Conservation (phyloP, 176 grass and related monocot species). For the Microstegium vimineum region DNA sequence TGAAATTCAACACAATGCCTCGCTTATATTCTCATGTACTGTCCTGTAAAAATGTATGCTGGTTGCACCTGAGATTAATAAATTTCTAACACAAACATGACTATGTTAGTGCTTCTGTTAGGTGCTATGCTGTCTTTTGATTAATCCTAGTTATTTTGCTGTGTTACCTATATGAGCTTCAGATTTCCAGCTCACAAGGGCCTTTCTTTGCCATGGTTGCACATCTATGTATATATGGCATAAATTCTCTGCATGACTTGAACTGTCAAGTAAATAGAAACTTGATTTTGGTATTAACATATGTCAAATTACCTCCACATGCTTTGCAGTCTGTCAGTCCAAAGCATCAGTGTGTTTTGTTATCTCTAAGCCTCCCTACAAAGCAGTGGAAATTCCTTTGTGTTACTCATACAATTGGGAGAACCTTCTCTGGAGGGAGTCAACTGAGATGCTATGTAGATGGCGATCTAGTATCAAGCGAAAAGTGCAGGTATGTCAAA, state of each 20-base stretch:
- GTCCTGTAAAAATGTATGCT: conserved; percentile 11
- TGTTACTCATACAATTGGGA: conserved; percentile 90
- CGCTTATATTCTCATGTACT: not conserved
- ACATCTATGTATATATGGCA: conserved; percentile 7
- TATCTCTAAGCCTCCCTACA: conserved; percentile 62
- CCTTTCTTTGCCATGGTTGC: conserved; percentile 10
- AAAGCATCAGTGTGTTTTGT: conserved; percentile 82
- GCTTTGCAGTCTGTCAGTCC: conserved; percentile 75
- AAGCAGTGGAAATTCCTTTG: conserved; percentile 96
- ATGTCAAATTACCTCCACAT: conserved; percentile 13
- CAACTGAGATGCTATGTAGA: conserved; percentile 86
- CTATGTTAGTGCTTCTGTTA: conserved; percentile 4
- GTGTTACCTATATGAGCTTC: not conserved
- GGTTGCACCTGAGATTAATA: conserved; percentile 10
- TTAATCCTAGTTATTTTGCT: conserved; percentile 13
- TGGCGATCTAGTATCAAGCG: conserved; percentile 69
- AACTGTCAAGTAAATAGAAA: conserved; percentile 1
- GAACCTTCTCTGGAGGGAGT: conserved; percentile 93
- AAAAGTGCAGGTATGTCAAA: conserved; percentile 76
- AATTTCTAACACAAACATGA: conserved; percentile 1
- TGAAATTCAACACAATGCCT: conserved; percentile 1
- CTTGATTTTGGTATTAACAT: conserved; percentile 28
- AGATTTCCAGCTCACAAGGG: not conserved
- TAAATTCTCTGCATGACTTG: conserved; percentile 15
- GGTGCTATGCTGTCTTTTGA: conserved; percentile 4